These are phyloP conservation scores for Haplosporangium sp. DNA, from an alignment of 371 early-diverging fungal species.

Conservation along the genomic window DNA sequence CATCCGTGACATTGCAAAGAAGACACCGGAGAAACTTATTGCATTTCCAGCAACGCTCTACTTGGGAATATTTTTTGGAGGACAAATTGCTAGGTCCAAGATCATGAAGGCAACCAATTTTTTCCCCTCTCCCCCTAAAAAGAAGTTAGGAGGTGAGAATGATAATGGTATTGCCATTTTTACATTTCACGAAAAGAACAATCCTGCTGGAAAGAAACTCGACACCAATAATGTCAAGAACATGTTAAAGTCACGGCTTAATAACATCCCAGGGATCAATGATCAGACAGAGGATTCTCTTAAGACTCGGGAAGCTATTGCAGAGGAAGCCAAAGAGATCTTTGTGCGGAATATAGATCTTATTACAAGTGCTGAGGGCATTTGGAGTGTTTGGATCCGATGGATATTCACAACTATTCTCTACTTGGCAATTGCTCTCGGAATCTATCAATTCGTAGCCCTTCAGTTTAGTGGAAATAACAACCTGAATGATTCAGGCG, in stretches of 20 bases:
- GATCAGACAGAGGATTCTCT: conserved; percentile 11
- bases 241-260: conserved; percentile 27
- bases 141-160: conserved; percentile 36
- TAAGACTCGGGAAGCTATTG: conserved; percentile 20
- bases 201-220: conserved; percentile 4
- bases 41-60: conserved; percentile 48
- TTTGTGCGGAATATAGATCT: conserved; percentile 46
- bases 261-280: conserved; percentile 27
- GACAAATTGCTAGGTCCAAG: conserved; percentile 37
- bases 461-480: background rate
- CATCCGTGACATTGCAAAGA: conserved; percentile 43
- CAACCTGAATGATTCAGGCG: background rate
- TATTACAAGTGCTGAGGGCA: conserved; percentile 30
- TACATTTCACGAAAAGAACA: conserved; percentile 29
- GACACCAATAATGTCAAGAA: conserved; percentile 40
- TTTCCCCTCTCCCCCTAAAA: conserved; percentile 47
- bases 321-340: conserved; percentile 38
- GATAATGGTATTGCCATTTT: conserved; percentile 50
- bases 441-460: conserved; percentile 15
- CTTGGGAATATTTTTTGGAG: conserved; percentile 46
- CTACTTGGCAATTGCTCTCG: conserved; percentile 23
- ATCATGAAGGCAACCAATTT: conserved; percentile 37
- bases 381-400: conserved; percentile 33
- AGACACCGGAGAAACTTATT: conserved; percentile 34
- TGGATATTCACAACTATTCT: conserved; percentile 26